phyloP scores from a whole-genome alignment of 1,284 basidiomycete genomes.

The Cryptococcus neoformans region DNA sequence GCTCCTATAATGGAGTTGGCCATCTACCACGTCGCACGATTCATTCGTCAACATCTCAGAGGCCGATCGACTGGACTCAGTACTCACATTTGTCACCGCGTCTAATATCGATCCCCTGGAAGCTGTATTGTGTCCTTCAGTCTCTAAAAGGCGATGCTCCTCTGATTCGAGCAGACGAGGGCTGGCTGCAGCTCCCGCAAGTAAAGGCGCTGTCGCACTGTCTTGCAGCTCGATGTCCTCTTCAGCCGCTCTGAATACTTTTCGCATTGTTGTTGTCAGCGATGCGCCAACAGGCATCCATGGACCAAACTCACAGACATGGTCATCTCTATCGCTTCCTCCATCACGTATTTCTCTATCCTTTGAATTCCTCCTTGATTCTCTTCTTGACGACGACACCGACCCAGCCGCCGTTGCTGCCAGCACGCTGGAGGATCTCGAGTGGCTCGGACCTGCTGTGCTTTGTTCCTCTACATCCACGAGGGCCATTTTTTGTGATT shows the following conservation, averaged over 20 bases:
- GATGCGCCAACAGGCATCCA: too few species aligned
- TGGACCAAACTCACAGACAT: conserved; percentile 5
- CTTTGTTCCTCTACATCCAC: background rate
- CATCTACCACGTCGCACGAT: conserved; percentile 38
- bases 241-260: conserved; percentile 34
- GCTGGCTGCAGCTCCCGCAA: conserved; percentile 5
- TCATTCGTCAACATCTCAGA: background rate
- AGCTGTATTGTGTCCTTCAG: conserved; percentile 28
- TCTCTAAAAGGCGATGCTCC: conserved; percentile 23
- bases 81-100: conserved; percentile 46
- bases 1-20: conserved; percentile 96
- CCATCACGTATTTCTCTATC: background rate
- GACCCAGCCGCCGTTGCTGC: conserved; percentile 2
- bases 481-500: background rate
- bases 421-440: background rate
- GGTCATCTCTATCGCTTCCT: background rate
- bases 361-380: conserved; percentile 9
- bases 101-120: conserved; percentile 42
- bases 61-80: background rate
- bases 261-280: background rate
- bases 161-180: conserved; percentile 5
- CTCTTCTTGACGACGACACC: conserved; percentile 7
- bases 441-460: conserved; percentile 3
- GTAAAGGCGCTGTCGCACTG: conserved; percentile 23
- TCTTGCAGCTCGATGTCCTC: conserved; percentile 27